phyloP scores from a whole-genome alignment of 495 filamentous ascomycete genomes.

The Ramalina intermedia region DNA sequence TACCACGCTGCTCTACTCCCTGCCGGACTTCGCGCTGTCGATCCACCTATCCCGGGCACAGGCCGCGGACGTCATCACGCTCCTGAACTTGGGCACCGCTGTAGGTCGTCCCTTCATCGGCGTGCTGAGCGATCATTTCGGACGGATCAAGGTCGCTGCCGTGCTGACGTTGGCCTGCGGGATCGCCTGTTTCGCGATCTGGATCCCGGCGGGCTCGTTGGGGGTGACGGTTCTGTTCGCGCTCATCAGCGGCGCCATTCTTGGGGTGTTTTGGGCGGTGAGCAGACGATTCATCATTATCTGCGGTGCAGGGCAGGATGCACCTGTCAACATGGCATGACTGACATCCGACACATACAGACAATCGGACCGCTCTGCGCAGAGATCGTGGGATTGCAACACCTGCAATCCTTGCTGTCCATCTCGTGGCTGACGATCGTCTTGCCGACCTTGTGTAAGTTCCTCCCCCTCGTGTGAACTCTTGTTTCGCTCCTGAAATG shows the following conservation, averaged over 20 bases:
- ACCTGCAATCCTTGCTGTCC: constrained; percentile 44
- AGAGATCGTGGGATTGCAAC: constrained; percentile 43
- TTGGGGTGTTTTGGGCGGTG: constrained; percentile 48
- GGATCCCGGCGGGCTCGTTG: constrained; percentile 46
- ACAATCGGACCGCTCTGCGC: constrained; percentile 20
- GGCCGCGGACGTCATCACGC: constrained; percentile 46
- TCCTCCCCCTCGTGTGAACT: too few species aligned
- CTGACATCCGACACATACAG: constrained; percentile 5
- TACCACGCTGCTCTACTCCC: constrained; percentile 33
- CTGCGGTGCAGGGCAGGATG: neutral
- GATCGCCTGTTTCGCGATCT: constrained; percentile 47
- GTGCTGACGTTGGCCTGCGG: constrained; percentile 43
- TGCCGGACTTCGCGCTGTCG: constrained; percentile 24
- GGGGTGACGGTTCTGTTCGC: constrained; percentile 50
- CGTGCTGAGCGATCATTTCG: constrained; percentile 46
- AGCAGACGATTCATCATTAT: neutral
- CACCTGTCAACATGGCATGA: too few species aligned
- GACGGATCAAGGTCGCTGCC: constrained; percentile 48
- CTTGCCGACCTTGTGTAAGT: constrained; percentile 37
- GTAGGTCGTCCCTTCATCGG: constrained; percentile 56
- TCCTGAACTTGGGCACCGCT: constrained; percentile 53
- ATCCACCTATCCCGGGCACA: constrained; percentile 47
- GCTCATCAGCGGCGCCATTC: constrained; percentile 44
- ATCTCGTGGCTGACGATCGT: constrained; percentile 52
- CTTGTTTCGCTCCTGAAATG: neutral